Evolutionary conservation across 2,329 filamentous ascomycete species (phyloP).

Genomic region (Trichoderma koningiopsis): DNA sequence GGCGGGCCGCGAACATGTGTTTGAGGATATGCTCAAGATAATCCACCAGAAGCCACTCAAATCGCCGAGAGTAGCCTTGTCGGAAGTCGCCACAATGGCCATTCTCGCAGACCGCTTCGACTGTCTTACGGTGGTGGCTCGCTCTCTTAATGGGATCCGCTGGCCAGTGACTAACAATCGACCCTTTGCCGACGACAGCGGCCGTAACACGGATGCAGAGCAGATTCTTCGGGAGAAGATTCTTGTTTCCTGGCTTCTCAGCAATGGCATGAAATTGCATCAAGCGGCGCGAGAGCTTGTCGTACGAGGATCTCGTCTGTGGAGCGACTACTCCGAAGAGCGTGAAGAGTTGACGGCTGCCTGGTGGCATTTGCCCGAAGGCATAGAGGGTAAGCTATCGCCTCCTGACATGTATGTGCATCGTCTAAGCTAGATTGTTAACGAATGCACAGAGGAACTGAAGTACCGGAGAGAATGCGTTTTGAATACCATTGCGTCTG

Average conservation of each 20-base stretch:
- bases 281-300: conserved; percentile 67
- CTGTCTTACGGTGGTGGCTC: conserved; percentile 58
- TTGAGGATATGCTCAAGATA: conserved; percentile 68
- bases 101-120: conserved; percentile 75
- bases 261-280: conserved; percentile 62
- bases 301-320: conserved; percentile 62
- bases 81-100: conserved; percentile 67
- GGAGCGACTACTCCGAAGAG: conserved; percentile 49
- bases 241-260: conserved; percentile 65
- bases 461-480: conserved; percentile 66
- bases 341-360: conserved; percentile 43
- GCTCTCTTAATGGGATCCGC: conserved; percentile 56
- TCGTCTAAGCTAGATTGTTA: not conserved
- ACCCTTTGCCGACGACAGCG: conserved; percentile 41
- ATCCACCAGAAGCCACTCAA: conserved; percentile 59
- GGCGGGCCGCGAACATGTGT: conserved; percentile 61
- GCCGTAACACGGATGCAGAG: conserved; percentile 53
- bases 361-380: conserved; percentile 74
- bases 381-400: conserved; percentile 60
- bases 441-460: conserved; percentile 58
- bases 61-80: conserved; percentile 50
- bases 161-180: conserved; percentile 53
- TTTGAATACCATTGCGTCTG: conserved; percentile 68
- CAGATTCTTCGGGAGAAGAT: conserved; percentile 70
- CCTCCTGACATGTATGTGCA: not conserved